A percentile compares a stretch with the other conserved stretches of the same genome.
Conservation (phyloP, 1,284 basidiomycete genomes). For the Afroboletus lepidellus region DNA sequence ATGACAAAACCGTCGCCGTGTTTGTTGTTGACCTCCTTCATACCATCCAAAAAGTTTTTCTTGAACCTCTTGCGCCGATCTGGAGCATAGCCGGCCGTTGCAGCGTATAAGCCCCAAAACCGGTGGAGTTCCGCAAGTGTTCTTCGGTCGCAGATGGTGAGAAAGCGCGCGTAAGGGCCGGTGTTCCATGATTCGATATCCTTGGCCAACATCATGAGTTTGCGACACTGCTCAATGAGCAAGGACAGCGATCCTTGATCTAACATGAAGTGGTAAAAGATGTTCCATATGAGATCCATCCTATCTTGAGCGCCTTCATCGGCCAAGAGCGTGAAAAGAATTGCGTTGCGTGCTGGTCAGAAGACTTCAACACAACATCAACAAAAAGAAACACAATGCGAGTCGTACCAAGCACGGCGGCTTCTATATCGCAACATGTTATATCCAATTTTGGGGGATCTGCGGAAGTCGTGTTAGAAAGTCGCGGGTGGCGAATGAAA, state of each 20-base stretch:
- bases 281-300: constrained; percentile 47
- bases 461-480: constrained; percentile 10
- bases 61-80: constrained; percentile 22
- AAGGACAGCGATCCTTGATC: constrained; percentile 39
- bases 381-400: constrained; percentile 1
- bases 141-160: constrained; percentile 38
- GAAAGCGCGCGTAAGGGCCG: constrained; percentile 40
- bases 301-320: constrained; percentile 26
- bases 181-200: constrained; percentile 43
- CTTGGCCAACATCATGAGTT: constrained; percentile 38
- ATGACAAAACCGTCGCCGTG: not conserved
- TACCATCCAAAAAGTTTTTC: constrained; percentile 18
- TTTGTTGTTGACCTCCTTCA: constrained; percentile 7
- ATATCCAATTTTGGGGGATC: constrained; percentile 47
- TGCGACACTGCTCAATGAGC: constrained; percentile 45
- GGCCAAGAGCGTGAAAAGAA: constrained; percentile 38
- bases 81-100: constrained; percentile 13
- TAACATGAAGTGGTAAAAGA: constrained; percentile 56
- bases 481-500: not conserved
- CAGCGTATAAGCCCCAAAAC: constrained; percentile 42
- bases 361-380: not conserved
- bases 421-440: constrained; percentile 60
- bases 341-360: constrained; percentile 40
- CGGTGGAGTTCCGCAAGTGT: constrained; percentile 44
- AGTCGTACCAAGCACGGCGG: constrained; percentile 54